A percentile compares a stretch with the other conserved stretches of the same genome.
These are phyloP conservation scores for Apiospora rasikravindrae DNA, from an alignment of 2,329 filamentous ascomycete species.

Conservation along the genomic window DNA sequence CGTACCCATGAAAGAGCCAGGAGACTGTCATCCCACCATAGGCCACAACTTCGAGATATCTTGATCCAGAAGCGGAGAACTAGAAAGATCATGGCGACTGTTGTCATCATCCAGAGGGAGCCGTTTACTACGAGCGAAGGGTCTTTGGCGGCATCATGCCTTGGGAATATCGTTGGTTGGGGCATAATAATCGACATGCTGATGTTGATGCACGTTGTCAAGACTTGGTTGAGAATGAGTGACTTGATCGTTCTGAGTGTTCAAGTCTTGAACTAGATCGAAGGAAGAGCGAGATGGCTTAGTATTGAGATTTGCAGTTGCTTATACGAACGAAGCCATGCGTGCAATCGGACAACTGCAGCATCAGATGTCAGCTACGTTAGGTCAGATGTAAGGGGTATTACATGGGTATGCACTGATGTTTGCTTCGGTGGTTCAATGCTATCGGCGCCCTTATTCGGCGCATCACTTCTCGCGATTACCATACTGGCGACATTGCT, in stretches of 20 bases:
- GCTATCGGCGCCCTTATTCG: background rate
- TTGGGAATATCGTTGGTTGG: background rate
- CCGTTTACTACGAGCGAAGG: background rate
- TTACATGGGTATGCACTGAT: background rate
- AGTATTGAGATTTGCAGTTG: background rate
- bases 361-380: background rate
- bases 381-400: background rate
- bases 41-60: constrained; percentile 27
- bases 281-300: background rate
- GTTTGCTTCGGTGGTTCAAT: background rate
- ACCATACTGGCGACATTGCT: background rate
- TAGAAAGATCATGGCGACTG: constrained; percentile 22
- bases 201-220: background rate
- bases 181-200: background rate
- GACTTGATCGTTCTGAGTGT: background rate
- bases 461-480: background rate
- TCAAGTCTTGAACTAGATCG: fast-evolving
- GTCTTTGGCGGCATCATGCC: background rate
- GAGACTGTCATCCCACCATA: constrained; percentile 41
- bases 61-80: constrained; percentile 33
- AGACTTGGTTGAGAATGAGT: no score
- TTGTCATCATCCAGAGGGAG: constrained; percentile 23
- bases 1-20: constrained; percentile 35
- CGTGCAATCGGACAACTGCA: background rate
- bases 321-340: background rate